These are phyloP conservation scores for Penicillium atrosanguineum DNA, from an alignment of 495 filamentous ascomycete genomes.

Conservation along the genomic window DNA sequence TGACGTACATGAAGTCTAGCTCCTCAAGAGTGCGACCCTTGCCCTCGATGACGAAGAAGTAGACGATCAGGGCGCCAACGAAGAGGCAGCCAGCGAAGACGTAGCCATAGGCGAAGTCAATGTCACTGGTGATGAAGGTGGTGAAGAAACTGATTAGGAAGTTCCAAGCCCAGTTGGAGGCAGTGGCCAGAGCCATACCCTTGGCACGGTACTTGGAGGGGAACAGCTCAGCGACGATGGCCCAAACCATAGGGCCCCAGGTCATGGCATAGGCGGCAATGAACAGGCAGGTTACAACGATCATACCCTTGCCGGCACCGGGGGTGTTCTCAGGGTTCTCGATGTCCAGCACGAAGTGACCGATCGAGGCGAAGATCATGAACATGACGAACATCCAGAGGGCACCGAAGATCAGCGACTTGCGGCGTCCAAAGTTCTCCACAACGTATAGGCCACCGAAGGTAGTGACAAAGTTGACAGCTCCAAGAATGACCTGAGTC, in stretches of 20 bases:
- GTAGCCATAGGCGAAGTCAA: slow-evolving; percentile 72
- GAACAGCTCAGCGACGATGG: slow-evolving; percentile 75
- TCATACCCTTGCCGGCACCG: slow-evolving; percentile 67
- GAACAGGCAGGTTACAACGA: slow-evolving; percentile 70
- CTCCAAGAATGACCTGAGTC: slow-evolving; percentile 70
- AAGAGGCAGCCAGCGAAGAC: slow-evolving; percentile 71
- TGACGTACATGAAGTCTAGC: slow-evolving; percentile 77
- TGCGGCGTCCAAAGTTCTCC: slow-evolving; percentile 67
- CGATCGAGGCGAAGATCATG: slow-evolving; percentile 68
- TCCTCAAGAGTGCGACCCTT: slow-evolving; percentile 65
- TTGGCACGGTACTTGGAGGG: slow-evolving; percentile 70
- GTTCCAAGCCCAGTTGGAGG: slow-evolving; percentile 84
- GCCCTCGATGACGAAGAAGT: slow-evolving; percentile 71
- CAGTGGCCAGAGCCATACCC: slow-evolving; percentile 71
- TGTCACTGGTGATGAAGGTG: slow-evolving; percentile 62
- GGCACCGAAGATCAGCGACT: slow-evolving; percentile 63
- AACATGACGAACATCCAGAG: slow-evolving; percentile 68
- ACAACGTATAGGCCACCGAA: slow-evolving; percentile 70
- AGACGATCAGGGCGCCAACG: slow-evolving; percentile 57
- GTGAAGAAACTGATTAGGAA: slow-evolving; percentile 81
- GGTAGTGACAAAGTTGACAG: slow-evolving; percentile 71
- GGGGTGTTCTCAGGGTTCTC: slow-evolving; percentile 52
- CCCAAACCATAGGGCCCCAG: slow-evolving; percentile 82
- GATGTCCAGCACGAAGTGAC: slow-evolving; percentile 61
- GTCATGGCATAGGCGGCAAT: slow-evolving; percentile 55